phyloP scores from a whole-genome alignment of 345 rosid genomes.

The Firmiana major region DNA sequence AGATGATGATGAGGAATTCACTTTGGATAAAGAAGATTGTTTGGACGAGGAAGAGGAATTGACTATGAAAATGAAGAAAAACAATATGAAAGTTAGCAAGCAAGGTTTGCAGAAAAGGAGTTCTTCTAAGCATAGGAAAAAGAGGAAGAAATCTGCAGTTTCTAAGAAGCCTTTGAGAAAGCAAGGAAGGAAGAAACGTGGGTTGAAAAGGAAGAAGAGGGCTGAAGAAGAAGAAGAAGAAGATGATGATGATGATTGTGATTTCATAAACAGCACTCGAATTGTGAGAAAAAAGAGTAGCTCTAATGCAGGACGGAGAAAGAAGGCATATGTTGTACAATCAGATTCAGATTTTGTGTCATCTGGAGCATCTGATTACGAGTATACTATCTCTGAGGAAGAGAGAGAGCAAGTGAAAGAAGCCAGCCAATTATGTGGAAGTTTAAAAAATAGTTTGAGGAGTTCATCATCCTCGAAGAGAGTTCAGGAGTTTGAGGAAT shows the following conservation, averaged over 20 bases:
- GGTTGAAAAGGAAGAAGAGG: slow-evolving; percentile 46
- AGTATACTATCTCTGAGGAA: slow-evolving; percentile 91
- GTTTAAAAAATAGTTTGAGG: slow-evolving; percentile 46
- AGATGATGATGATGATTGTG: slow-evolving; percentile 26
- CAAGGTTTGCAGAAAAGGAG: slow-evolving; percentile 29
- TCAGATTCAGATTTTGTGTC: slow-evolving; percentile 74
- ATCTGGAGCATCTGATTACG: slow-evolving; percentile 66
- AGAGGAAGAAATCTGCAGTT: slow-evolving; percentile 40
- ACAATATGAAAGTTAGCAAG: slow-evolving; percentile 27
- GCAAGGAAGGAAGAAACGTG: slow-evolving; percentile 37
- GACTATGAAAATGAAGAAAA: slow-evolving; percentile 31
- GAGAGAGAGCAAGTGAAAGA: slow-evolving; percentile 89
- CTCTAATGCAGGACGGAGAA: slow-evolving; percentile 30
- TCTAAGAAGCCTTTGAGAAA: slow-evolving; percentile 37
- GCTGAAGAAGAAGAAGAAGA: slow-evolving; percentile 31
- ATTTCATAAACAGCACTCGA: slow-evolving; percentile 37
- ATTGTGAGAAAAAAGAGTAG: slow-evolving; percentile 42
- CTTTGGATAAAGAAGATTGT: slow-evolving; percentile 59
- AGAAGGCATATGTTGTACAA: slow-evolving; percentile 37
- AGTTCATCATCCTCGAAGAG: slow-evolving; percentile 42
- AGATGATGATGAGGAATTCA: slow-evolving; percentile 59
- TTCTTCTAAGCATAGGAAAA: slow-evolving; percentile 34
- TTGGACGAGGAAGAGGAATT: slow-evolving; percentile 66
- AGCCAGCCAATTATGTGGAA: slow-evolving; percentile 44
- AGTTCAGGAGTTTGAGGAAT: slow-evolving; percentile 39